Conservation (phyloP, 495 filamentous ascomycete species). For the Glutinoglossum americanum region DNA sequence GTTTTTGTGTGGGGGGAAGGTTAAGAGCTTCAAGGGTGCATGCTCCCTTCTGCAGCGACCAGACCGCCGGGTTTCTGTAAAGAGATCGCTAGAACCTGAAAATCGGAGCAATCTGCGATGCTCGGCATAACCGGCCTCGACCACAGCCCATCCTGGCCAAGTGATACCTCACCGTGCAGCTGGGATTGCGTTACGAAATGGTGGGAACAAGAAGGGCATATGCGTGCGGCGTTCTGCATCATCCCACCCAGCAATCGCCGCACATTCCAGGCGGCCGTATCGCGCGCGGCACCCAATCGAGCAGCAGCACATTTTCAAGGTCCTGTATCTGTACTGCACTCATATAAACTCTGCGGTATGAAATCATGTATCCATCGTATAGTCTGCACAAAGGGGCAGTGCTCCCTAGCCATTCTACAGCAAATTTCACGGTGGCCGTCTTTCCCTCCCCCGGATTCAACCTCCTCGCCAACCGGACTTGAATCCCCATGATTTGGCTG, state of each 20-base stretch:
- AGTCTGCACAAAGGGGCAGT: no score
- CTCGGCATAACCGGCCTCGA: slow-evolving; percentile 1
- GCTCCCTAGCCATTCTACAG: neutral
- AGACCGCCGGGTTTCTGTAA: neutral
- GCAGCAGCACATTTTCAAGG: neutral
- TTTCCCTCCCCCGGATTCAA: neutral
- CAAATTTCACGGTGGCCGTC: neutral
- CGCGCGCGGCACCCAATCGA: neutral
- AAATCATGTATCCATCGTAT: neutral
- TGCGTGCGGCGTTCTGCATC: neutral
- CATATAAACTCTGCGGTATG: neutral
- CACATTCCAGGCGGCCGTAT: neutral
- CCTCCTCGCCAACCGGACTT: neutral
- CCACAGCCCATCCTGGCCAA: neutral
- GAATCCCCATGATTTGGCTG: neutral
- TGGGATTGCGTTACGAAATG: neutral
- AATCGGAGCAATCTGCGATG: slow-evolving; percentile 3
- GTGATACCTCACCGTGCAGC: slow-evolving; percentile 3
- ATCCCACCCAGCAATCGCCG: neutral
- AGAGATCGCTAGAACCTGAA: slow-evolving; percentile 2
- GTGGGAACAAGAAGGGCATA: neutral
- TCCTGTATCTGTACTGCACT: neutral
- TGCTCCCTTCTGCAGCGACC: neutral
- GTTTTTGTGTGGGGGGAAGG: slow-evolving; percentile 1
- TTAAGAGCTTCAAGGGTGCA: neutral